Evolutionary conservation across 352 stramenopile species (phyloP).

Genomic region (Phytophthora constricta): DNA sequence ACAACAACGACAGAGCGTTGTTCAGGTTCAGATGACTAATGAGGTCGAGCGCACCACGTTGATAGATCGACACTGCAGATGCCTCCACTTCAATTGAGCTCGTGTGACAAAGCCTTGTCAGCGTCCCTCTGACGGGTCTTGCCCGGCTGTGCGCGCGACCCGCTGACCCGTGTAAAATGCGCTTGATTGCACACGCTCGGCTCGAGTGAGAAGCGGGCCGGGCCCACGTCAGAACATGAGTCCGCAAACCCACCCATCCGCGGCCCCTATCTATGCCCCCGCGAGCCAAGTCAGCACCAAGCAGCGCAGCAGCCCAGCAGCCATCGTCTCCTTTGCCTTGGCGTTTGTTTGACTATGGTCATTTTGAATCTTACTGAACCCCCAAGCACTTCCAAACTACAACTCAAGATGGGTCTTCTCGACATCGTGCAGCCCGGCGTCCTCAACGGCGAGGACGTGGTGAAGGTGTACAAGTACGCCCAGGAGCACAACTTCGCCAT

Average conservation of each 20-base stretch:
- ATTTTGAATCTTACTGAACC: constrained; percentile 45
- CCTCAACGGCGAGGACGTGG: constrained; percentile 87
- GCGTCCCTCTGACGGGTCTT: neutral
- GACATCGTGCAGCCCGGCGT: constrained; percentile 88
- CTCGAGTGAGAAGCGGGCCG: neutral
- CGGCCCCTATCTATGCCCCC: neutral
- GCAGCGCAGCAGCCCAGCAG: constrained; percentile 12
- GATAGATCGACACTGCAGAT: no score
- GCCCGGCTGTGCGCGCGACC: neutral
- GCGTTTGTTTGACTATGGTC: no score
- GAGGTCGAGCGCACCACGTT: no score
- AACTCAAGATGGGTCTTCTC: constrained; percentile 75
- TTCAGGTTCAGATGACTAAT: no score
- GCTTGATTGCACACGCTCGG: neutral
- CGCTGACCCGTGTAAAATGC: neutral
- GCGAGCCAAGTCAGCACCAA: constrained; percentile 5
- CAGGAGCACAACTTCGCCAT: constrained; percentile 97
- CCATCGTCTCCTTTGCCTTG: neutral
- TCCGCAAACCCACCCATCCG: neutral
- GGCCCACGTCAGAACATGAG: neutral
- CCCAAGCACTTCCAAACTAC: constrained; percentile 13
- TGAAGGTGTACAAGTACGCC: constrained; percentile 93
- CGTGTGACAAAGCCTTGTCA: constrained; percentile 1
- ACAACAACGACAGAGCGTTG: no score
- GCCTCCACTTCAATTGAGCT: no score